Conservation (phyloP, 2,329 filamentous ascomycete genomes). For the Fusarium buxicola region DNA sequence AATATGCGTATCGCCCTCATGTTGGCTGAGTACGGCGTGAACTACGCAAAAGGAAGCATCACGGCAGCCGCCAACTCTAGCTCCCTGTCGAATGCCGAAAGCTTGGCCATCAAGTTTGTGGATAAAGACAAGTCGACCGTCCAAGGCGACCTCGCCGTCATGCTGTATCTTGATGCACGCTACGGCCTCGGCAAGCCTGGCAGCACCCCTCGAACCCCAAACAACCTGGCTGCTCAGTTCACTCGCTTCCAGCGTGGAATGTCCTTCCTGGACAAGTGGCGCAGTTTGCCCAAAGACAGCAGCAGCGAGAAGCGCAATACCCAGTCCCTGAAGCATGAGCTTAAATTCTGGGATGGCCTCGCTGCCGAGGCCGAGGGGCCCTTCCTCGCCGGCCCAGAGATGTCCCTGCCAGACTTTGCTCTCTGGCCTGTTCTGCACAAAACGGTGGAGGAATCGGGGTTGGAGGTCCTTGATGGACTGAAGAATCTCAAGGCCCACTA, state of each 20-base stretch:
- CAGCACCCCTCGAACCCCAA: conserved; percentile 37
- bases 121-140: conserved; percentile 67
- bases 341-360: conserved; percentile 57
- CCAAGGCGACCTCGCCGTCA: conserved; percentile 63
- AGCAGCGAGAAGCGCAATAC: conserved; percentile 18
- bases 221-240: conserved; percentile 52
- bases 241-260: conserved; percentile 57
- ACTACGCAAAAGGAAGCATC: conserved; percentile 60
- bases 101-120: conserved; percentile 59
- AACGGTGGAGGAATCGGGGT: conserved; percentile 52
- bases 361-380: conserved; percentile 46
- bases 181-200: conserved; percentile 53
- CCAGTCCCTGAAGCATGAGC: conserved; percentile 47
- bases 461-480: conserved; percentile 48
- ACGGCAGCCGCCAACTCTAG: conserved; percentile 33
- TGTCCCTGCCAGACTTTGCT: conserved; percentile 65
- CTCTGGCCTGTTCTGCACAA: conserved; percentile 67
- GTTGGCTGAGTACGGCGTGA: conserved; percentile 61
- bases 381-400: conserved; percentile 58
- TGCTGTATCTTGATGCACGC: conserved; percentile 70
- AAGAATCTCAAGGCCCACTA: conserved; percentile 54
- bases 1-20: conserved; percentile 64
- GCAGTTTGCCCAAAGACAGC: conserved; percentile 22
- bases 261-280: conserved; percentile 54
- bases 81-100: conserved; percentile 4